These are phyloP conservation scores for Annulohypoxylon maeteangense DNA, from an alignment of 495 filamentous ascomycete genomes.

Conservation along the genomic window DNA sequence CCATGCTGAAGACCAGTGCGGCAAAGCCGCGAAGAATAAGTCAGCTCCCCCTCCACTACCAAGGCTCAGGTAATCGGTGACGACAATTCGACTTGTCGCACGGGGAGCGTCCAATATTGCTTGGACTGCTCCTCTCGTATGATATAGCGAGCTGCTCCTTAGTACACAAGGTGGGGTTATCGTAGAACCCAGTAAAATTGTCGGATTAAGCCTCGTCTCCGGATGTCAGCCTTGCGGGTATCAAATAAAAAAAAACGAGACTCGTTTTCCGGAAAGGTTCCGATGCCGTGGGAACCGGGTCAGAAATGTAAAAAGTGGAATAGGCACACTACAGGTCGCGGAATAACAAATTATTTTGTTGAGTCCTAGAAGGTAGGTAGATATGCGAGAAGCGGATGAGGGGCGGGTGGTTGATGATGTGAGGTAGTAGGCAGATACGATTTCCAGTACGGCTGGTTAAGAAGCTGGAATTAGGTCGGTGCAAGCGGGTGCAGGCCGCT, in stretches of 20 bases:
- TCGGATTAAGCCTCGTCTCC: slow-evolving; percentile 41
- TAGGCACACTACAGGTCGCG: slow-evolving; percentile 9
- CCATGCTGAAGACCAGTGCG: slow-evolving; percentile 73
- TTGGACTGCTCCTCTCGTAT: slow-evolving; percentile 44
- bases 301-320: slow-evolving; percentile 11
- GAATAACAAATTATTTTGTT: slow-evolving; percentile 3
- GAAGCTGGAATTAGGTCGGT: slow-evolving; percentile 39
- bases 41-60: slow-evolving; percentile 62
- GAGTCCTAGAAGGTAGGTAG: slow-evolving; percentile 22
- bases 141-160: slow-evolving; percentile 18
- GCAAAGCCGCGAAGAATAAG: slow-evolving; percentile 62
- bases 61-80: slow-evolving; percentile 48
- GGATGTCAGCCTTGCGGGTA: slow-evolving; percentile 45
- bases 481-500: slow-evolving; percentile 51
- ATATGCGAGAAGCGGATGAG: slow-evolving; percentile 23
- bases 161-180: slow-evolving; percentile 31
- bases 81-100: slow-evolving; percentile 50
- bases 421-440: slow-evolving; percentile 26
- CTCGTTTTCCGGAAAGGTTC: slow-evolving; percentile 29
- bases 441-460: slow-evolving; percentile 28
- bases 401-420: slow-evolving; percentile 41
- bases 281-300: slow-evolving; percentile 7
- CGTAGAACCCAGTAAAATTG: slow-evolving; percentile 14
- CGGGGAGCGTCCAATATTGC: slow-evolving; percentile 47
- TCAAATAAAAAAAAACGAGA: slow-evolving; percentile 28